These are phyloP conservation scores for Telopea speciosissima DNA, from an alignment of 177 flowering plant genomes.

Conservation along the genomic window DNA sequence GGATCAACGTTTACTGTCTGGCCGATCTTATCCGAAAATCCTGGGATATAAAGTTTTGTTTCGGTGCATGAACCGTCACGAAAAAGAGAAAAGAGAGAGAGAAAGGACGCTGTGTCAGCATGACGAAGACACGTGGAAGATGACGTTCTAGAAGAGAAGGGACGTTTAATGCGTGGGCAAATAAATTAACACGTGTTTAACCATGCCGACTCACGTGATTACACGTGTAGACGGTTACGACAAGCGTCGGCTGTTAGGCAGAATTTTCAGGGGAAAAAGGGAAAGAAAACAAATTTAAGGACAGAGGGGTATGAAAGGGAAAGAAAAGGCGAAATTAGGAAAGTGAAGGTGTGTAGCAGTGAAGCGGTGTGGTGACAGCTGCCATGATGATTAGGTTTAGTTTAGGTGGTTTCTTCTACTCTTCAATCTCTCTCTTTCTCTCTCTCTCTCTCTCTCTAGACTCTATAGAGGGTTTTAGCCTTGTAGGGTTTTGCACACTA, in stretches of 20 bases:
- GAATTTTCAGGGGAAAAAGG: background rate
- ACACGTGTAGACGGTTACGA: background rate
- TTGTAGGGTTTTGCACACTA: too few relatives aligned
- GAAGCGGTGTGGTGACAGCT: too few relatives aligned
- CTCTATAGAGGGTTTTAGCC: too few relatives aligned
- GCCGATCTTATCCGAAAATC: conserved; percentile 26
- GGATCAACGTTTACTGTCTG: conserved; percentile 14
- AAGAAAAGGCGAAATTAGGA: background rate
- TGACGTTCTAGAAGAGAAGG: background rate
- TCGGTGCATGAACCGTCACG: conserved; percentile 28
- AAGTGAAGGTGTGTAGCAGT: too few relatives aligned
- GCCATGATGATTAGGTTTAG: too few relatives aligned
- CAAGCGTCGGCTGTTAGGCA: background rate
- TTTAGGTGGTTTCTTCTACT: too few relatives aligned
- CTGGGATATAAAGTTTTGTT: background rate
- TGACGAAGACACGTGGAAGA: background rate
- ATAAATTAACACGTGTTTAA: background rate
- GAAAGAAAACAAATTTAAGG: background rate
- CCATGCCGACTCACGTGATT: background rate
- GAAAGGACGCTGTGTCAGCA: background rate
- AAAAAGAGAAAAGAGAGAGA: conserved; percentile 9
- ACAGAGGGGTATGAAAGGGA: background rate
- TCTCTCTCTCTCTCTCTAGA: too few relatives aligned
- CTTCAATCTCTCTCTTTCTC: too few relatives aligned
- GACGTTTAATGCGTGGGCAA: background rate